Base-by-base conservation (phyloP, 495 filamentous ascomycete genomes). In the Clohesyomyces aquaticus region DNA sequence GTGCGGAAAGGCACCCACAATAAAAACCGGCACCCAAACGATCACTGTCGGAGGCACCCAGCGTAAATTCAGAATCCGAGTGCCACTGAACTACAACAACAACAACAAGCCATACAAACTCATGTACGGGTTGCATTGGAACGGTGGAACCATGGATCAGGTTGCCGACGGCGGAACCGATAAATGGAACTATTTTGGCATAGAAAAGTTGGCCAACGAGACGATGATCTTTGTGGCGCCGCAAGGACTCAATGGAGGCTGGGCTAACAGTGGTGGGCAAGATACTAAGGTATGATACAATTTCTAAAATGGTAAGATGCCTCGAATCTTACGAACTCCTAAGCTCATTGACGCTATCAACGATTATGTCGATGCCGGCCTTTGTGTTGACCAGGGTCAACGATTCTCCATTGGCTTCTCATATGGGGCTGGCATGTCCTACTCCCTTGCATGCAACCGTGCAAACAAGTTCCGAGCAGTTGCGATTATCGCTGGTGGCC, bases 351-450 rank as follows among this genome's bases (percentile, higher is more conserved):
- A 76, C 42, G 27, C 69, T 21, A 65, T 82, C 25, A 68, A 77
- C 50, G 49, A 76, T 52, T 62, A 64, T 21, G 51, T 80, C 21
- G 75, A 79, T 28, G 69, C 57, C 45, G 77, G 75, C 42, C 74
- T 81, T 46, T 82, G 80, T 25, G 65, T 82, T 8, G 74, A 82
- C 54, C 53, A 73, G 41, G 72, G 60, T 42, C 72, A 74, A 11
- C 71, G 75, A 59, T 82, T 79, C 73, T 76, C 80, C 3, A 80
- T 75, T 3, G 80, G 80, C 18, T 82, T 79, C 70, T 76, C 72
- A 66, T 81, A 77, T 65, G 80, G 80, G 28, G 79, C 73, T 22
- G 76, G 73, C 45, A 81, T 81, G 79, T 79, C 76, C 9, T 82
- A 72, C 57, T 66, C 75, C 4, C 58, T 81, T 9, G 79, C 80